phyloP scores from a whole-genome alignment of 208 protist genomes.

The Kentomonas sorsogonicus region DNA sequence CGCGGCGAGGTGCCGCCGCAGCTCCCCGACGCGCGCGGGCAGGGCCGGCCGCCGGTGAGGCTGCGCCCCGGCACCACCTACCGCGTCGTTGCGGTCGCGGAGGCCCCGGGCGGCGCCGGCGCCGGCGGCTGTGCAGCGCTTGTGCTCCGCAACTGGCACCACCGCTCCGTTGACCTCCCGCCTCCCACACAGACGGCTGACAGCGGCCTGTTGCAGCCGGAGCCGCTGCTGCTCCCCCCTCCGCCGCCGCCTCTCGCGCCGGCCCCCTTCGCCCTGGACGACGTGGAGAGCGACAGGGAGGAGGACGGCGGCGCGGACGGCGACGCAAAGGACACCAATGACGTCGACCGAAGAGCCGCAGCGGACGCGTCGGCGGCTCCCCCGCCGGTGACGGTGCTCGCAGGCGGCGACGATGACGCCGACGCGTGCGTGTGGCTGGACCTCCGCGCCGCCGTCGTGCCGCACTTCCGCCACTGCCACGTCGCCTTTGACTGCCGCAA shows the following conservation, averaged over 20 bases:
- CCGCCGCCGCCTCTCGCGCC: neutral
- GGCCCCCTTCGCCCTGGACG: too few species aligned
- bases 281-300: too few species aligned
- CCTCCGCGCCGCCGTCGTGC: slow-evolving; percentile 24
- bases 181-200: slow-evolving; percentile 10
- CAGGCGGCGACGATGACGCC: slow-evolving; percentile 5
- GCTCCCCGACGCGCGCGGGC: neutral
- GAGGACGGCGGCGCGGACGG: neutral
- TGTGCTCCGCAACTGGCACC: slow-evolving; percentile 42
- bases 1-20: neutral
- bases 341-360: neutral
- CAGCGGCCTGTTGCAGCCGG: neutral
- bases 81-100: slow-evolving; percentile 45
- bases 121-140: too few species aligned
- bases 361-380: slow-evolving; percentile 7
- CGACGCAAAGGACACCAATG: neutral
- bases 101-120: slow-evolving; percentile 25
- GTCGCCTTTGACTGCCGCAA: slow-evolving; percentile 63
- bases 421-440: slow-evolving; percentile 40
- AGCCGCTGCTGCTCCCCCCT: neutral
- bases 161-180: slow-evolving; percentile 2
- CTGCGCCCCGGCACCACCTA: slow-evolving; percentile 37
- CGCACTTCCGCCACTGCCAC: slow-evolving; percentile 35
- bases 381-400: slow-evolving; percentile 9
- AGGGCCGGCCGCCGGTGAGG: slow-evolving; percentile 2